A percentile compares a stretch with the other conserved stretches of the same genome.
phyloP scores from a whole-genome alignment of 2,329 filamentous ascomycete species.

The Diaporthe sp. region DNA sequence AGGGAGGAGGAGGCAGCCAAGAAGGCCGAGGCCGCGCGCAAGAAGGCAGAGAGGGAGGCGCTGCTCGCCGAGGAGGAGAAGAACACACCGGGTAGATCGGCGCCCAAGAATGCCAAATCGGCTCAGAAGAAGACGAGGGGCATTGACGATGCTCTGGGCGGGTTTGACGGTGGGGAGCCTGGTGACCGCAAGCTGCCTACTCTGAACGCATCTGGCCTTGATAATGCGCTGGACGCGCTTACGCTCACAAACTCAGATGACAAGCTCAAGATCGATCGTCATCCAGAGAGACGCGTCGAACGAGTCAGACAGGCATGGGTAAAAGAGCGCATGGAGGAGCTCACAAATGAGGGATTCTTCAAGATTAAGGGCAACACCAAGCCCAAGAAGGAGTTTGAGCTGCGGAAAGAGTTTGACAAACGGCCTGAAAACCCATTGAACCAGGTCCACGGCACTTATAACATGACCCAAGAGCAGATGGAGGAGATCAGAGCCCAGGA shows the following conservation, averaged over 20 bases:
- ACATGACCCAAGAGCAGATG: slow-evolving; percentile 84
- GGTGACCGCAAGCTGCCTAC: slow-evolving; percentile 64
- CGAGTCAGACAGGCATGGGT: too few species aligned
- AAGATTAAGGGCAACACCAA: not conserved
- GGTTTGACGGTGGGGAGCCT: slow-evolving; percentile 69
- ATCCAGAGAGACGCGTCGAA: slow-evolving; percentile 68
- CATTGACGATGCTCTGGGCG: slow-evolving; percentile 71
- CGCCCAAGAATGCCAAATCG: slow-evolving; percentile 77
- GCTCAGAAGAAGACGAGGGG: slow-evolving; percentile 79
- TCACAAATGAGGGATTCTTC: slow-evolving; percentile 66
- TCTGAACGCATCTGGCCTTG: slow-evolving; percentile 89
- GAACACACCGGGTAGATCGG: slow-evolving; percentile 67
- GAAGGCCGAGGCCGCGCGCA: slow-evolving; percentile 84
- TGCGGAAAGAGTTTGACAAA: slow-evolving; percentile 80
- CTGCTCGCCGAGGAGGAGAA: slow-evolving; percentile 87
- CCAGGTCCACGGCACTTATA: slow-evolving; percentile 81
- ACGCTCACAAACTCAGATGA: slow-evolving; percentile 69
- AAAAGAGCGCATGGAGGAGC: slow-evolving; percentile 53
- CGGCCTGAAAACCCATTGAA: slow-evolving; percentile 97
- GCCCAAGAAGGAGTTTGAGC: too few species aligned
- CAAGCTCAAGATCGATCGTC: slow-evolving; percentile 82
- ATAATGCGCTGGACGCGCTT: slow-evolving; percentile 92
- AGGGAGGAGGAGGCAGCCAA: slow-evolving; percentile 90
- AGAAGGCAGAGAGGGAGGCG: slow-evolving; percentile 94
- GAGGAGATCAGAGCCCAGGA: slow-evolving; percentile 75